Evolutionary conservation across 2,329 filamentous ascomycete genomes (phyloP), one percentile per base, ranked within the genome.

Genomic region (Alternaria metachromatica): DNA sequence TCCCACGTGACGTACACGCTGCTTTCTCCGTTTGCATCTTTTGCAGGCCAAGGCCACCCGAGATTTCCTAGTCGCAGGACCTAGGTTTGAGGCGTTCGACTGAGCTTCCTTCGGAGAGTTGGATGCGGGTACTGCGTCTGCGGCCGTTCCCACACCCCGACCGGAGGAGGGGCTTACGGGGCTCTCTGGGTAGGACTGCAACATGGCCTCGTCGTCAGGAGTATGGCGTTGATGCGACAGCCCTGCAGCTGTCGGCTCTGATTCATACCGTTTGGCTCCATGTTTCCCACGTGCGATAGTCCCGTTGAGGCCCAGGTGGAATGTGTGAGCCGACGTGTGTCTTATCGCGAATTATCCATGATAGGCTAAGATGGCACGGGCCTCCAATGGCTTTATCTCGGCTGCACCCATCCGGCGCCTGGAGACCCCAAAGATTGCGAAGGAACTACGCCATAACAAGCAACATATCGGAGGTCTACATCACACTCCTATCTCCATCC

Each of bases 21-120:
- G 72, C 55, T 75, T 75, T 56, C 72, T 65, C 12, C 72, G 63
- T 54, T 75, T 75, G 48, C 72, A 75, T 63, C 71, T 65, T 57
- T 70, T 70, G 54, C 72, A 75, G 12, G 72, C 72, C 55, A 74
- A 61, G 11, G 66, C 70, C 20, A 73, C 69, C 5, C 72, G 71
- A 55, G 64, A 59, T 60, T 70, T 65, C 8, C 70, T 69, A 28
- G 65, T 44, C 23, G 60, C 56, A 46, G 58, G 56, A 13, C 48
- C 13, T 20, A 57, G 12, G 26, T 45, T 62, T 25, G 59, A 26
- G 13, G 33, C 55, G 55, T 62, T 51, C 33, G 61, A 51, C 23
- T 33, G 25, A 21, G 26, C 55, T 60, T 69, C 63, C 25, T 56
- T 54, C 25, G 62, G 59, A 55, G 21, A 60, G 60, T 53, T 21